phyloP scores from a whole-genome alignment of 768 basidiomycete species.

The Leccinum boreale region DNA sequence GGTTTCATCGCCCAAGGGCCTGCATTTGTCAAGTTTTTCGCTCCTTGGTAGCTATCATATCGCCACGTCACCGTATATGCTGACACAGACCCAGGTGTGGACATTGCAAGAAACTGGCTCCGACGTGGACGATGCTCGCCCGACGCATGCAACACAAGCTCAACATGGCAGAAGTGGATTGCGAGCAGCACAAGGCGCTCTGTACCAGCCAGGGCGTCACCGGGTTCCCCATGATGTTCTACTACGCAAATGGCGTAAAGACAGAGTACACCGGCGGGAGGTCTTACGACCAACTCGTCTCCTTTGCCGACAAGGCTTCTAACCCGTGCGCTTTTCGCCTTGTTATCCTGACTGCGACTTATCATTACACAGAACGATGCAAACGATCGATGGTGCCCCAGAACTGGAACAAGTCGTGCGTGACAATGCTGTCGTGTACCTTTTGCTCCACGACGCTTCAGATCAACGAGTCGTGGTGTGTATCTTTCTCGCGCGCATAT shows the following conservation, averaged over 20 bases:
- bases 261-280: slow-evolving; percentile 77
- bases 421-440: slow-evolving; percentile 31
- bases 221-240: slow-evolving; percentile 83
- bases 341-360: neutral
- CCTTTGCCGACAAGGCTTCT: slow-evolving; percentile 74
- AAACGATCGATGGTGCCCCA: slow-evolving; percentile 8
- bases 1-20: slow-evolving; percentile 43
- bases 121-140: slow-evolving; percentile 76
- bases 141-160: slow-evolving; percentile 63
- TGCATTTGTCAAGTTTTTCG: slow-evolving; percentile 78
- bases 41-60: slow-evolving; percentile 63
- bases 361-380: slow-evolving; percentile 16
- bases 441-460: slow-evolving; percentile 47
- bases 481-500: neutral
- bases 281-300: slow-evolving; percentile 64
- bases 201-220: slow-evolving; percentile 66
- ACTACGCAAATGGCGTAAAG: slow-evolving; percentile 56
- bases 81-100: slow-evolving; percentile 57
- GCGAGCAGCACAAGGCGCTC: slow-evolving; percentile 66
- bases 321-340: slow-evolving; percentile 51
- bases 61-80: neutral
- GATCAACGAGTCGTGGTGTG: slow-evolving; percentile 35
- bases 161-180: slow-evolving; percentile 84
- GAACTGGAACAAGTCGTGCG: slow-evolving; percentile 8
- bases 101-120: slow-evolving; percentile 94